phyloP scores from a whole-genome alignment of 768 basidiomycete species.

The Hygrophorus pudorinus region DNA sequence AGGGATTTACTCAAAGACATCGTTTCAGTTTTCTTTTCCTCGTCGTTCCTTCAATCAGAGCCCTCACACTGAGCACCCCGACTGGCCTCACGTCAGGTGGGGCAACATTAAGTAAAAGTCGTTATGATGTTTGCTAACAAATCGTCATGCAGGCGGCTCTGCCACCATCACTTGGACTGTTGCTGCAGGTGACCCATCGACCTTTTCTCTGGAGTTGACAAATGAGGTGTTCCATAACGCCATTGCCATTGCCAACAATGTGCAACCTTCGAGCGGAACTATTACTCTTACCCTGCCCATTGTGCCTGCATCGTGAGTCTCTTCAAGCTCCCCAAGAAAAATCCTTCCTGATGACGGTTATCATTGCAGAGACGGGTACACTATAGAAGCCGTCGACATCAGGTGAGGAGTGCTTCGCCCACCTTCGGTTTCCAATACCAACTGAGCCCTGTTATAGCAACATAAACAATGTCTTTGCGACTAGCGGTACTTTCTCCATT shows the following conservation, averaged over 20 bases:
- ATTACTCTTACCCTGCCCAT: constrained; percentile 34
- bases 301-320: constrained; percentile 37
- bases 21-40: constrained; percentile 29
- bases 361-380: constrained; percentile 34
- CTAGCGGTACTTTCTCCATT: constrained; percentile 33
- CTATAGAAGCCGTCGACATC: constrained; percentile 33
- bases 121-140: too few species aligned
- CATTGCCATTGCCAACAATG: constrained; percentile 47
- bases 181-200: constrained; percentile 32
- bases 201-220: constrained; percentile 28
- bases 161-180: constrained; percentile 41
- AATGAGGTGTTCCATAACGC: constrained; percentile 42
- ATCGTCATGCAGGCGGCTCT: background rate
- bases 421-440: background rate
- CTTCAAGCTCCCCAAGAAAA: background rate
- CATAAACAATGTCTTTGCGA: constrained; percentile 33
- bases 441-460: constrained; percentile 20
- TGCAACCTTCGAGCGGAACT: constrained; percentile 24
- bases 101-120: too few species aligned
- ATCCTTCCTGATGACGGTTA: background rate
- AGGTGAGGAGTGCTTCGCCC: background rate
- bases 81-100: constrained; percentile 22
- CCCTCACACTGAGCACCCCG: constrained; percentile 33
- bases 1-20: background rate
- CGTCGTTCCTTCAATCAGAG: constrained; percentile 37